phyloP scores from a whole-genome alignment of 2,329 filamentous ascomycete species.

The Fusarium foetens region DNA sequence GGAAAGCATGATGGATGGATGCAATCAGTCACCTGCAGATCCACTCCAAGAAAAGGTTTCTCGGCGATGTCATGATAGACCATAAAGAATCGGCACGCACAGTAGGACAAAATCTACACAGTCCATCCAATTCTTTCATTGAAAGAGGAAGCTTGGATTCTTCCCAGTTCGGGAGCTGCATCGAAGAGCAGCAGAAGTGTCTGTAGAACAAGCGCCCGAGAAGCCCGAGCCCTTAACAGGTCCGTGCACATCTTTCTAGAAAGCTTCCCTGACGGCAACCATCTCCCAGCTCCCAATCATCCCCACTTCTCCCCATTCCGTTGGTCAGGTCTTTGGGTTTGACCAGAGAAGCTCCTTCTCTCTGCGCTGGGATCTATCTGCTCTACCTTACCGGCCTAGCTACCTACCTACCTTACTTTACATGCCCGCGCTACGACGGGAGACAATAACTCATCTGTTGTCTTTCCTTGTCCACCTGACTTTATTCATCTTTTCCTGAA shows the following conservation, averaged over 20 bases:
- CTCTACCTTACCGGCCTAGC: not conserved
- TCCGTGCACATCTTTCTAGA: slow-evolving; percentile 45
- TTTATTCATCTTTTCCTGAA: not conserved
- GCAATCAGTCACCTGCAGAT: slow-evolving; percentile 9
- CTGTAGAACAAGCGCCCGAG: slow-evolving; percentile 41
- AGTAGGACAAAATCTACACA: slow-evolving; percentile 9
- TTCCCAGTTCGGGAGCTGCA: slow-evolving; percentile 44
- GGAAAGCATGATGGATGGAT: not conserved
- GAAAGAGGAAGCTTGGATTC: slow-evolving; percentile 3
- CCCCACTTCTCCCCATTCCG: slow-evolving; percentile 41
- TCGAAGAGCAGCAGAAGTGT: slow-evolving; percentile 42
- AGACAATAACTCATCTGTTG: slow-evolving; percentile 13
- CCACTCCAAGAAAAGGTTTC: not conserved
- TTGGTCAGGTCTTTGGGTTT: slow-evolving; percentile 17
- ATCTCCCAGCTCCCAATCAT: slow-evolving; percentile 26
- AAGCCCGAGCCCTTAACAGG: slow-evolving; percentile 23
- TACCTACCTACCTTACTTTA: not conserved
- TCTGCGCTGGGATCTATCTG: slow-evolving; percentile 16
- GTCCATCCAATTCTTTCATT: not conserved
- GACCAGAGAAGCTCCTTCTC: slow-evolving; percentile 19
- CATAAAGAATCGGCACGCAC: not conserved
- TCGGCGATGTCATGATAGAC: slow-evolving; percentile 8
- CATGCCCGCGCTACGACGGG: not conserved
- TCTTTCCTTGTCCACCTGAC: slow-evolving; percentile 12
- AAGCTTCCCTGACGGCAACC: slow-evolving; percentile 45